Conservation (phyloP, 2,329 filamentous ascomycete species). For the Hypoxylon sp. region DNA sequence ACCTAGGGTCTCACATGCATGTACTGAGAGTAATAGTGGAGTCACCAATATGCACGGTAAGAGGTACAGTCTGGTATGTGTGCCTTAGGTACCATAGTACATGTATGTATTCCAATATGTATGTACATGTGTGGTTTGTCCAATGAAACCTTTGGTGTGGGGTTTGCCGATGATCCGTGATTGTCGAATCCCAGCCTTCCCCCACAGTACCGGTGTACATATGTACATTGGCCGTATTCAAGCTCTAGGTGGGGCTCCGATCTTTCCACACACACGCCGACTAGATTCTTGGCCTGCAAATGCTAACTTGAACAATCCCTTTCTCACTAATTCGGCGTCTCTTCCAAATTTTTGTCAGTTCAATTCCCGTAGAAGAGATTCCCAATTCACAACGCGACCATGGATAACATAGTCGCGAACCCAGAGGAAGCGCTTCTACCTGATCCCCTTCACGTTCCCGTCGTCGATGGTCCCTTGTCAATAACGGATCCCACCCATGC, state of each 20-base stretch:
- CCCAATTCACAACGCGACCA: conserved; percentile 22
- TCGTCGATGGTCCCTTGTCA: conserved; percentile 23
- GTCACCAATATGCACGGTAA: too few relatives aligned
- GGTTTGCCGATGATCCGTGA: conserved; percentile 5
- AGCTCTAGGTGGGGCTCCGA: conserved; percentile 36
- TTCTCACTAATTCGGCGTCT: conserved; percentile 1
- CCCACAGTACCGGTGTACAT: conserved; percentile 26
- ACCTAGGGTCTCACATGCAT: neutral
- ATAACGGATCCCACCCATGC: conserved; percentile 24
- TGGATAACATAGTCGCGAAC: conserved; percentile 32
- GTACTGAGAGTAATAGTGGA: too few relatives aligned
- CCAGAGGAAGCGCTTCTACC: conserved; percentile 31
- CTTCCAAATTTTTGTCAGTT: neutral
- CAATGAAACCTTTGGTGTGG: conserved; percentile 9
- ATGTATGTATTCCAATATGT: neutral
- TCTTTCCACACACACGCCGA: conserved; percentile 6
- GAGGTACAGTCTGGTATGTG: neutral
- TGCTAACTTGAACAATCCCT: conserved; percentile 34
- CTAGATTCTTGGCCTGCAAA: conserved; percentile 25
- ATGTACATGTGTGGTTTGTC: neutral
- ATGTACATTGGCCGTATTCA: conserved; percentile 9
- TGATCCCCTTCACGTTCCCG: conserved; percentile 23
- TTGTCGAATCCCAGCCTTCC: conserved; percentile 33
- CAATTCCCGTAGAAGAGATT: neutral
- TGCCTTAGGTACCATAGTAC: too few relatives aligned